Evolutionary conservation across 768 basidiomycete genomes (phyloP), one percentile per base, ranked within the genome.

Genomic region (Boletus vinaceobasis): DNA sequence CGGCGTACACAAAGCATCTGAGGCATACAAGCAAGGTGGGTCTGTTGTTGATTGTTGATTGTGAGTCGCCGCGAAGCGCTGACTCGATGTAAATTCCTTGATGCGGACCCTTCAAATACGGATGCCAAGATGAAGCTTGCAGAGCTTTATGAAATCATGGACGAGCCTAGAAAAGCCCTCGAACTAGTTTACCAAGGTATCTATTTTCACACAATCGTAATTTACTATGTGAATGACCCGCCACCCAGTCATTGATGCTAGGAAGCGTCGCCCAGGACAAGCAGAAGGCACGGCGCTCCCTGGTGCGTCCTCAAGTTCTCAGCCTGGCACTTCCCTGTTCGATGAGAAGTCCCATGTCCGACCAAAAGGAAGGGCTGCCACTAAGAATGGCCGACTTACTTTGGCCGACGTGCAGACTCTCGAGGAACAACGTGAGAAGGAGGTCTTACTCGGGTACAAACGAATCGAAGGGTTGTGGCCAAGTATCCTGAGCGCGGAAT

Each of bases 61-160:
- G 15, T 2, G 55, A 17, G 5, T 23, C 14, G 32, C 37, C 29
- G 7, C 29, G 31, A 21, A 53, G 11, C 17, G 15, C 36, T 55
- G 85, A 50, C 7, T 10, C 23, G 44, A 7, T 29, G 31, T 21
- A 7, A 60, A 96, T 94, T 95, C 31, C 76, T 88, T 17, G 75
- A 79, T 4, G 82, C 82, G 1, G 89, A 94, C 66, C 86, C 91
- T 0, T 77, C 79, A 0, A 81, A 91, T 60, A 83, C 85, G 62
- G 90, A 94, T 29, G 87, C 86, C 27, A 93, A 93, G 49, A 86
- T 95, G 82, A 88, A 90, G 58, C 79, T 98, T 0, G 96, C 95
- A 0, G 90, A 90, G 59, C 83, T 94, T 13, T 90, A 92, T 60
- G 96, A 98, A 68, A 84, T 90, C 7, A 71, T 87, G 58, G 85